Conservation (phyloP, 345 rosid species). For the Populus pruinosa region DNA sequence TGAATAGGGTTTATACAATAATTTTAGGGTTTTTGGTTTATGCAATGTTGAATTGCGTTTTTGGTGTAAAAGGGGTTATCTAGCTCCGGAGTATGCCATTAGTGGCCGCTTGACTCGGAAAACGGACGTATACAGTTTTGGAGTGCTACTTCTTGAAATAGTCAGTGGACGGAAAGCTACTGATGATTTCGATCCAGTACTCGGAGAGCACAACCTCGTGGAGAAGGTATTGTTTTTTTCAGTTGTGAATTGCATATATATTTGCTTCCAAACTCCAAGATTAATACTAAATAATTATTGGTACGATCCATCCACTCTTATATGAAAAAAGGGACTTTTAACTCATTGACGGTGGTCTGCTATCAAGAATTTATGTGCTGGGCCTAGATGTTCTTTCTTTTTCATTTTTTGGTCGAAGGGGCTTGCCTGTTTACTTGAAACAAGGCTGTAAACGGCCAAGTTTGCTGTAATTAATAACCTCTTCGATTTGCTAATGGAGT, state of each 20-base stretch:
- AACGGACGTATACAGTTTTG: conserved; percentile 41
- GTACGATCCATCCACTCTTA: too few relatives aligned
- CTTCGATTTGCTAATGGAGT: background rate
- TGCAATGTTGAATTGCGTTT: background rate
- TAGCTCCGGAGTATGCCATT: conserved; percentile 43
- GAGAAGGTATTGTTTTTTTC: conserved; percentile 24
- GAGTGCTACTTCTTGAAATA: conserved; percentile 39
- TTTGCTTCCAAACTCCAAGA: too few relatives aligned
- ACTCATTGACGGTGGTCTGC: too few relatives aligned
- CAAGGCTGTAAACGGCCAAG: background rate
- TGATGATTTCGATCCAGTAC: conserved; percentile 31
- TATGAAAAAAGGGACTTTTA: too few relatives aligned
- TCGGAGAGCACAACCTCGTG: conserved; percentile 40
- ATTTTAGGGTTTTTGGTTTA: too few relatives aligned
- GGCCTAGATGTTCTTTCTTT: background rate
- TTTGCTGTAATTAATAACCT: background rate
- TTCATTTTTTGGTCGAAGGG: background rate
- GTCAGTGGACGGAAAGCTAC: conserved; percentile 30
- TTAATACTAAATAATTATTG: too few relatives aligned
- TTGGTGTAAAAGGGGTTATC: conserved; percentile 25
- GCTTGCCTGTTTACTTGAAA: background rate
- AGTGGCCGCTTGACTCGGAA: conserved; percentile 36
- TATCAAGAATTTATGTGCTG: background rate
- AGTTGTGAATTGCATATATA: background rate
- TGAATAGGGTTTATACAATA: too few relatives aligned